Evolutionary conservation across 345 rosid genomes (phyloP).

Genomic region (Gossypioides kirkii): DNA sequence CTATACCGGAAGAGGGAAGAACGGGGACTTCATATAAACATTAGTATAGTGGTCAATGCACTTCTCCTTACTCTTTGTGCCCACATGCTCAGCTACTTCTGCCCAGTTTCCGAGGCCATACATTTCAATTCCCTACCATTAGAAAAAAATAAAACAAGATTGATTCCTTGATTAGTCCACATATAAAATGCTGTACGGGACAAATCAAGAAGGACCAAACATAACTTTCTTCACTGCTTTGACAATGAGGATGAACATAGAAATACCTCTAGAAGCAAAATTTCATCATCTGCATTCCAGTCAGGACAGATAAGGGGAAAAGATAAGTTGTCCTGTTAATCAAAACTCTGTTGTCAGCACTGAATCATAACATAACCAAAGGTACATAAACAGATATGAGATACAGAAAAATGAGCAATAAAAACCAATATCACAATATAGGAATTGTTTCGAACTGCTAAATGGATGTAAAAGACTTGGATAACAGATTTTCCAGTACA

Average conservation of each 20-base stretch:
- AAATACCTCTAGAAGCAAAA: constrained; percentile 85
- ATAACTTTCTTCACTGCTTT: background rate
- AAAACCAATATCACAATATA: background rate
- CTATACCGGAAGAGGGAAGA: constrained; percentile 90
- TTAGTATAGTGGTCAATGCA: constrained; percentile 76
- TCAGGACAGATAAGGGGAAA: constrained; percentile 84
- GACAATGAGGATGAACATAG: background rate
- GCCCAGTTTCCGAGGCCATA: constrained; percentile 97
- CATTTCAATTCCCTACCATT: constrained; percentile 87
- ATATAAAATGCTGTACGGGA: constrained; percentile 2
- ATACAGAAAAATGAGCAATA: background rate
- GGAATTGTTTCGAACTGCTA: constrained; percentile 4
- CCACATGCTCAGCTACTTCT: constrained; percentile 96
- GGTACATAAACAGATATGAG: background rate
- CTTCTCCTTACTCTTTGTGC: constrained; percentile 85
- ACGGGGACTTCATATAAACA: constrained; percentile 74
- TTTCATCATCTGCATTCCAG: constrained; percentile 99
- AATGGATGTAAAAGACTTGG: background rate
- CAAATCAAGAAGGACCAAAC: constrained; percentile 6
- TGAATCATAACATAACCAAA: background rate
- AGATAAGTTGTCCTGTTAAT: constrained; percentile 73
- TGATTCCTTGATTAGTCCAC: background rate
- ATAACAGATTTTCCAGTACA: background rate
- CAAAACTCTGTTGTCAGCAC: background rate
- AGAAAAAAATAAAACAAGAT: constrained; percentile 11